Percentiles rank a stretch among this genome's conserved stretches.
phyloP scores from a whole-genome alignment of 2,329 filamentous ascomycete genomes.

The Phyllosticta paracitricarpa region DNA sequence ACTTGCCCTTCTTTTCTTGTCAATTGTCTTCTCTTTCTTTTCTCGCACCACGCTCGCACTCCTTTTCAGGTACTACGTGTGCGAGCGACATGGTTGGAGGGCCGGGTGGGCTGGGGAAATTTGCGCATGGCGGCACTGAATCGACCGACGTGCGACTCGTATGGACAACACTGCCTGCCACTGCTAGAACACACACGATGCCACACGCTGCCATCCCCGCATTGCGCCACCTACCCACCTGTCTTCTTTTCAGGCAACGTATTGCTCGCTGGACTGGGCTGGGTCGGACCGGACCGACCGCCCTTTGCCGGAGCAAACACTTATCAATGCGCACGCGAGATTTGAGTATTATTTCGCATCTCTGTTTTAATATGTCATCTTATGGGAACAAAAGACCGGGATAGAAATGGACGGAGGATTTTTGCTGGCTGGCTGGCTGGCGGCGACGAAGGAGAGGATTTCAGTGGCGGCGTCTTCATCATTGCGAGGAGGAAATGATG shows the following conservation, averaged over 20 bases:
- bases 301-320: neutral
- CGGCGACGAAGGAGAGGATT: neutral
- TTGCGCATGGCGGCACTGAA: neutral
- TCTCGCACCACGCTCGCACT: neutral
- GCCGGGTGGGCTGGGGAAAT: neutral
- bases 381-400: neutral
- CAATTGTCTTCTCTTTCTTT: neutral
- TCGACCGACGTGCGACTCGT: neutral
- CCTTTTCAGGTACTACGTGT: neutral
- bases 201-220: neutral
- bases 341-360: neutral
- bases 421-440: no score
- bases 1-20: no score
- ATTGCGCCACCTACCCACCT: neutral
- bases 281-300: neutral
- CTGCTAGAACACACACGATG: neutral
- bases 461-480: neutral
- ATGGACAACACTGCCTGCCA: neutral
- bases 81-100: neutral
- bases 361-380: neutral
- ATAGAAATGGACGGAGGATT: neutral
- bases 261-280: neutral
- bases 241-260: neutral
- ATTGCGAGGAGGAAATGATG: neutral
- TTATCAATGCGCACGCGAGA: neutral